phyloP scores from a whole-genome alignment of 2,329 filamentous ascomycete genomes.

The Domatiomyces globalis region DNA sequence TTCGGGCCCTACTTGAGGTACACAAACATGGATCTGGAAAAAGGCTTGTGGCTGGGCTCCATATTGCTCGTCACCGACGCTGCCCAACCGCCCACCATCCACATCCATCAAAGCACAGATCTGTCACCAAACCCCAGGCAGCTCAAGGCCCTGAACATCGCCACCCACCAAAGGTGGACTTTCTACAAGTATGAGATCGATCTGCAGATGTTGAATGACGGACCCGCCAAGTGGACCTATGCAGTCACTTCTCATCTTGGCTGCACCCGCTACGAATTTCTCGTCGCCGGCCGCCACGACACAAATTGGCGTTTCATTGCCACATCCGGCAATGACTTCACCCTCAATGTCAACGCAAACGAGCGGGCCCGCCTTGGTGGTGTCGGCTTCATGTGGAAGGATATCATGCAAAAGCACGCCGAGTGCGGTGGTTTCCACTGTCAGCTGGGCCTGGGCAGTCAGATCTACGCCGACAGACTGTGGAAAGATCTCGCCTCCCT shows the following conservation, averaged over 20 bases:
- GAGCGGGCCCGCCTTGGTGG: conserved; percentile 78
- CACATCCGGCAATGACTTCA: conserved; percentile 93
- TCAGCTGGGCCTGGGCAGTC: conserved; percentile 80
- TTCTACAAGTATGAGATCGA: conserved; percentile 94
- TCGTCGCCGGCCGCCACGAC: conserved; percentile 80
- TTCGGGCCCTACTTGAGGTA: conserved; percentile 94
- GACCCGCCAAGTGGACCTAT: conserved; percentile 83
- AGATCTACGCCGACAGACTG: conserved; percentile 86
- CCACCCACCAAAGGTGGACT: conserved; percentile 80
- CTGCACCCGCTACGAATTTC: conserved; percentile 95
- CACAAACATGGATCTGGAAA: conserved; percentile 91
- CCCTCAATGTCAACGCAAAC: conserved; percentile 68
- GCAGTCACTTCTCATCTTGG: conserved; percentile 93
- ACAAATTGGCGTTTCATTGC: conserved; percentile 91
- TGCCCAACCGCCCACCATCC: conserved; percentile 85
- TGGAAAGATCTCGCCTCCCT: conserved; percentile 93
- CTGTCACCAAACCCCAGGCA: conserved; percentile 86
- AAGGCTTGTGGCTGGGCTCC: conserved; percentile 79
- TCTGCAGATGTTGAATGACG: conserved; percentile 69
- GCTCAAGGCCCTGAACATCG: conserved; percentile 66
- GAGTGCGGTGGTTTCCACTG: conserved; percentile 94
- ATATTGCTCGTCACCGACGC: conserved; percentile 87
- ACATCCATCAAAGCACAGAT: conserved; percentile 80
- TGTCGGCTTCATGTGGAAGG: conserved; percentile 95
- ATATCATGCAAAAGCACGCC: conserved; percentile 91